Base-by-base conservation (phyloP, 108 stramenopile genomes). In the Pelagomonas calceolata region DNA sequence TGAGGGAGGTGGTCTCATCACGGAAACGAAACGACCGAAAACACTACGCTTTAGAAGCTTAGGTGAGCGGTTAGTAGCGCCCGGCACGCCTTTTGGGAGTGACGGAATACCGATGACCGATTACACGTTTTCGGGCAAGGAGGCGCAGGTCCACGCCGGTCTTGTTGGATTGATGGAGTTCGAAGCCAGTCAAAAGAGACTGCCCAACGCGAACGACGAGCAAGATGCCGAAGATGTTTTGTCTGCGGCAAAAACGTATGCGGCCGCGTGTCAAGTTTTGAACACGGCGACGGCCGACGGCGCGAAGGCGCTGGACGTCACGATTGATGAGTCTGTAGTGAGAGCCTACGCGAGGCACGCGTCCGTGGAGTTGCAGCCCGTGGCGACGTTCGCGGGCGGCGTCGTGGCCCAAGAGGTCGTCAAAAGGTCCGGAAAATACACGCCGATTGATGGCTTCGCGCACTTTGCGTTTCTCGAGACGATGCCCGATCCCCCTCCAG, bases 371-470 rank as follows among this genome's bases (percentile, higher is more conserved):
- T 69, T 88, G 45, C 85, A 89, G 70, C 88, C 89, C 12, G 75
- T 91, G 67, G 81, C 85, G 51, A 87, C 87, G 14, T 91, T 90
- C 76, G 78, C 90, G 65, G 92, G 92, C 30, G 92, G 92, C 39
- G 89, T 90, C 0, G 87, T 86, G 36, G 92, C 92, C 7, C 92
- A 92, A 78, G 92, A 92, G 71, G 88, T 91, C 7, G 90, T 92
- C 68, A 92, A 92, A 77, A 74, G 80, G 30, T 85, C 87, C 21
- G 92, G 92, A 21, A 91, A 91, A 75, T 92, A 83, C 80, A 88
- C 90, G 18, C 92, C 90, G 1, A 82, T 92, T 65, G 78, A 82
- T 76, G 89, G 87, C 77, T 89, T 68, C 77, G 68, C 78, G 70
- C 85, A 72, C 81, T 82, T 73, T 68, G 79, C 78, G 76, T 76